These are phyloP conservation scores for Nadsonia starkeyi-henricii DNA, from an alignment of 1,139 yeast species.

Conservation along the genomic window DNA sequence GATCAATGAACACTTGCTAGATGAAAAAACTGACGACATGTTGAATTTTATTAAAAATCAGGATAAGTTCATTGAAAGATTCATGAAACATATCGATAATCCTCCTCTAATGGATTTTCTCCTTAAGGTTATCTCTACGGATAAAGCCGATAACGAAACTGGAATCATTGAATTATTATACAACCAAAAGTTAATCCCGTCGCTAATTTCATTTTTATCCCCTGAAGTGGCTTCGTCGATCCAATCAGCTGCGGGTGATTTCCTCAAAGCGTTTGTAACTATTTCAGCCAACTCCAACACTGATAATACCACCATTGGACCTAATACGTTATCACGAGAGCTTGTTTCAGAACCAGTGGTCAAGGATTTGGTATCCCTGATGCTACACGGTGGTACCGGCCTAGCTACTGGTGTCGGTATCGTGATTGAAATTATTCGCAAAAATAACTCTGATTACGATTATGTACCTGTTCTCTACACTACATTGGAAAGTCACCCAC, in stretches of 20 bases:
- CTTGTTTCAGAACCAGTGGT: conserved; percentile 65
- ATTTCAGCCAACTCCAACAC: conserved; percentile 86
- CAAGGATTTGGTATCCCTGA: conserved; percentile 52
- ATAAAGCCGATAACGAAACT: conserved; percentile 61
- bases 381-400: conserved; percentile 87
- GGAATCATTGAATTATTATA: conserved; percentile 66
- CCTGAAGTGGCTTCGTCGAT: conserved; percentile 46
- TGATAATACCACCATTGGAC: conserved; percentile 82
- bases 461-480: conserved; percentile 76
- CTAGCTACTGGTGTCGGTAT: conserved; percentile 93
- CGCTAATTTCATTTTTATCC: conserved; percentile 44
- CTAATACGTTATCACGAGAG: conserved; percentile 86
- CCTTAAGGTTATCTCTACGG: conserved; percentile 63
- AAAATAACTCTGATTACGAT: conserved; percentile 92
- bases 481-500: conserved; percentile 85
- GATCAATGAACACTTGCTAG: conserved; percentile 82
- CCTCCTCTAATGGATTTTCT: conserved; percentile 81
- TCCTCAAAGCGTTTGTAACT: conserved; percentile 81
- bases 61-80: conserved; percentile 48
- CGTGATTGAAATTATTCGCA: conserved; percentile 85
- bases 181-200: conserved; percentile 45
- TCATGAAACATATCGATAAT: conserved; percentile 65
- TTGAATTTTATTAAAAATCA: conserved; percentile 55
- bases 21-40: conserved; percentile 81
- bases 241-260: conserved; percentile 93